Conservation (phyloP, 257 asterid species). For the Osmanthus fragrans region DNA sequence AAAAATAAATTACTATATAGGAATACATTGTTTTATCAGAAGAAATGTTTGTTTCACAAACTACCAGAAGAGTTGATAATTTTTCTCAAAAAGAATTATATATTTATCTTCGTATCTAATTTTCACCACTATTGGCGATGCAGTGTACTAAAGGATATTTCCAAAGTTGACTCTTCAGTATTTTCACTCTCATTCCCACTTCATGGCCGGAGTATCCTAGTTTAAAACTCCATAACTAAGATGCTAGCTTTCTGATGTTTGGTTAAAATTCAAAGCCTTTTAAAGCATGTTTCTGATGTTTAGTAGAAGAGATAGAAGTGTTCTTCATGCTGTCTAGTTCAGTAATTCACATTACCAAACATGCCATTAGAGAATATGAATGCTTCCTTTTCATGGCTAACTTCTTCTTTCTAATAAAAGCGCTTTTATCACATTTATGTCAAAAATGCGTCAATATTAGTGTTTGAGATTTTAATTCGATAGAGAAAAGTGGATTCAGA, state of each 20-base stretch:
- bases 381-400: not conserved
- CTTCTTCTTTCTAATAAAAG: not conserved
- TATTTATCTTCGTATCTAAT: not conserved
- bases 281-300: too few species aligned
- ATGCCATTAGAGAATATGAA: too few species aligned
- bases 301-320: too few species aligned
- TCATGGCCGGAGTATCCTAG: not conserved
- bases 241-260: not conserved
- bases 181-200: not conserved
- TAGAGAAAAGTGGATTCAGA: not conserved
- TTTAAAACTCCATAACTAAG: not conserved
- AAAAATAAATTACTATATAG: not conserved
- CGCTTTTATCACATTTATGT: not conserved
- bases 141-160: too few species aligned
- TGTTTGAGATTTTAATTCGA: not conserved
- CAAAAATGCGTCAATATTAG: not conserved
- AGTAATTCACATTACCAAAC: too few species aligned
- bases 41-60: not conserved
- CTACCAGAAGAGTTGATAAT: not conserved
- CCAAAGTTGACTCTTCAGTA: too few species aligned
- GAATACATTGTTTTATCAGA: not conserved
- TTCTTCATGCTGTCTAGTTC: too few species aligned
- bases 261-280: not conserved
- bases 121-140: not conserved
- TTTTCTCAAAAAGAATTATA: not conserved